Conservation (phyloP, 2,329 filamentous ascomycete genomes). For the Coleophoma eucalyptorum region DNA sequence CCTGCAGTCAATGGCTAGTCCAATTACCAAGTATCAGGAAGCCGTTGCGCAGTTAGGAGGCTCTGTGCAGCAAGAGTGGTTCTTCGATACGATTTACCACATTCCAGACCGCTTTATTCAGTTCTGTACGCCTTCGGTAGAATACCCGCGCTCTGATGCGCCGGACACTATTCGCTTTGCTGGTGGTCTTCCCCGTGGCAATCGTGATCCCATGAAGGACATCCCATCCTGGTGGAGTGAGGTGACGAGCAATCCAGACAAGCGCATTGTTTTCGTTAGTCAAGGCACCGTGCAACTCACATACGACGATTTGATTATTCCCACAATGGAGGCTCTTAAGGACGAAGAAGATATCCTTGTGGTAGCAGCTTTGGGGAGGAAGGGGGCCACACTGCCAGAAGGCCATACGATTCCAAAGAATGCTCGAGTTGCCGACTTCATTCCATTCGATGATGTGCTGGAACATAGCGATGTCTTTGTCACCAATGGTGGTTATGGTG, state of each 20-base stretch:
- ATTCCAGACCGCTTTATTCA: constrained; percentile 26
- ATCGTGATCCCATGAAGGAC: constrained; percentile 18
- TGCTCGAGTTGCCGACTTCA: constrained; percentile 29
- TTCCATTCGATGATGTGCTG: constrained; percentile 32
- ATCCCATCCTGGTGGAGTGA: constrained; percentile 43
- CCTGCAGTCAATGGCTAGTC: constrained; percentile 8
- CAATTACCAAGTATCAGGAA: constrained; percentile 2
- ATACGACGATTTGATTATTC: constrained; percentile 28
- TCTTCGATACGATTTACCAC: constrained; percentile 19
- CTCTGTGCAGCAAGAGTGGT: constrained; percentile 14
- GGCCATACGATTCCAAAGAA: constrained; percentile 26
- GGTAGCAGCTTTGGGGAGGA: constrained; percentile 26
- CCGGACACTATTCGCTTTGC: constrained; percentile 36
- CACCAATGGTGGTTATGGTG: constrained; percentile 33
- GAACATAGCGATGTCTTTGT: constrained; percentile 29
- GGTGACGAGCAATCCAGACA: constrained; percentile 33
- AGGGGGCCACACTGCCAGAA: constrained; percentile 23
- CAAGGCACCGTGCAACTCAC: constrained; percentile 30
- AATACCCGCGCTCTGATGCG: constrained; percentile 31
- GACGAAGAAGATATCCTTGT: constrained; percentile 29
- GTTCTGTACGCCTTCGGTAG: constrained; percentile 30
- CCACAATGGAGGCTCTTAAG: constrained; percentile 30
- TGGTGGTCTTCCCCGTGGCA: constrained; percentile 35
- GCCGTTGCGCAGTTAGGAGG: constrained; percentile 25
- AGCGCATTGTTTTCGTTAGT: constrained; percentile 31